Percentiles rank a stretch among this genome's conserved stretches.
These are phyloP conservation scores for Hemisphaericaspora xylofermentans DNA, from an alignment of 1,139 yeast genomes.

Conservation along the genomic window DNA sequence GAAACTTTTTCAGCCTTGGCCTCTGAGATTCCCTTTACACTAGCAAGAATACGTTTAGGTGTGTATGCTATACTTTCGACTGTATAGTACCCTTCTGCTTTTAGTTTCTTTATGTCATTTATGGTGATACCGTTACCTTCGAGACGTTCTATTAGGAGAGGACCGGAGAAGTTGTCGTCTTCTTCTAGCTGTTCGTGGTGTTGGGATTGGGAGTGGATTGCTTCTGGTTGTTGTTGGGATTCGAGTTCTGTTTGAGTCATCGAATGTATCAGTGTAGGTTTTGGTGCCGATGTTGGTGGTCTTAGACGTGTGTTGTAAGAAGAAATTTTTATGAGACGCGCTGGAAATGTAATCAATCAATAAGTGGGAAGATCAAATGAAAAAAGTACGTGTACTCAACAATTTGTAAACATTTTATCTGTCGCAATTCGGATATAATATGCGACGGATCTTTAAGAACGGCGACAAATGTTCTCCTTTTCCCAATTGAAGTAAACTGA, in stretches of 20 bases:
- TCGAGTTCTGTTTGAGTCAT: conserved; percentile 3
- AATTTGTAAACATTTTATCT: not conserved
- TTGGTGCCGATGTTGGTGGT: not conserved
- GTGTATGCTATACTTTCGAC: conserved; percentile 92
- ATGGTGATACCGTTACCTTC: conserved; percentile 87
- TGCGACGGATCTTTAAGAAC: not conserved
- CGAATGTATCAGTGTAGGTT: too few relatives aligned
- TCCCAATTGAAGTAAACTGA: too few relatives aligned
- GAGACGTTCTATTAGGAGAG: conserved; percentile 44
- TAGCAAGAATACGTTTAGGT: conserved; percentile 70
- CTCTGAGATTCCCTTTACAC: conserved; percentile 90
- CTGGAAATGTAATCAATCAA: too few relatives aligned
- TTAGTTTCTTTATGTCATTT: conserved; percentile 75
- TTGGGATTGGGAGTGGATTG: not conserved
- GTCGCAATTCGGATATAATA: not conserved
- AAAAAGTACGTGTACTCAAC: not conserved
- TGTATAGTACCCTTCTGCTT: conserved; percentile 83
- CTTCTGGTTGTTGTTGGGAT: not conserved
- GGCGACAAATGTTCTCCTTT: too few relatives aligned
- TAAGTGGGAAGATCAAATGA: not conserved
- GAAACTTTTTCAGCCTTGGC: conserved; percentile 89
- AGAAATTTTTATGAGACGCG: not conserved
- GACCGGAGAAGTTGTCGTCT: conserved; percentile 43
- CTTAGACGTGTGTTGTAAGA: not conserved
- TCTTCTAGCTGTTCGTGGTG: conserved; percentile 1